A percentile compares a stretch with the other conserved stretches of the same genome.
Conservation (phyloP, 129 eudicot genomes). For the Tagetes erecta region DNA sequence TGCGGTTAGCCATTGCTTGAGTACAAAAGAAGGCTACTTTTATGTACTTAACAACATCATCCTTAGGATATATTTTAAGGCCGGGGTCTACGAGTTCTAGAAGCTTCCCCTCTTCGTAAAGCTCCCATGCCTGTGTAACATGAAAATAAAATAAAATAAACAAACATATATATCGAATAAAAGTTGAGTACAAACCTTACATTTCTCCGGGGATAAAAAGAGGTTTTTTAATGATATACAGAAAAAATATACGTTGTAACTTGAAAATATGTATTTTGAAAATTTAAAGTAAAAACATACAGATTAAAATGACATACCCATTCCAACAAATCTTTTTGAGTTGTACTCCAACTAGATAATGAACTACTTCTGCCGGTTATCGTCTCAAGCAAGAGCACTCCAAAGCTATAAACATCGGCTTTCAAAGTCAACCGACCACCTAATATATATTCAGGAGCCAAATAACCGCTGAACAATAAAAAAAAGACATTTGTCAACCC, state of each 20-base stretch:
- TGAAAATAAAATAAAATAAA: too few species aligned
- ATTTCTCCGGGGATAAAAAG: too few species aligned
- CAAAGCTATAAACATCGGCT: slow-evolving; percentile 97
- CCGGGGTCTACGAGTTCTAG: slow-evolving; percentile 76
- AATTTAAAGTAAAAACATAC: background rate
- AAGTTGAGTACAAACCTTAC: too few species aligned
- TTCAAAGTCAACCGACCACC: slow-evolving; percentile 83
- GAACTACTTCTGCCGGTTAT: slow-evolving; percentile 76
- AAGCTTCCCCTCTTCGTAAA: slow-evolving; percentile 61
- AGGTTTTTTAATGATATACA: too few species aligned
- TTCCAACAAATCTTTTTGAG: slow-evolving; percentile 60
- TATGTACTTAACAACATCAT: slow-evolving; percentile 67
- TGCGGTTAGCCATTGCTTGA: slow-evolving; percentile 69
- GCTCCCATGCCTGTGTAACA: slow-evolving; percentile 72
- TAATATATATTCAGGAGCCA: slow-evolving; percentile 92
- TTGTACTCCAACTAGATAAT: slow-evolving; percentile 47
- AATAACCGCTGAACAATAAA: slow-evolving; percentile 61
- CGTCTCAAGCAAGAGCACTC: slow-evolving; percentile 77
- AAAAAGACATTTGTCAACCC: slow-evolving; percentile 10
- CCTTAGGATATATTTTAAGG: slow-evolving; percentile 54
- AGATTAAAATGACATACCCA: slow-evolving; percentile 52
- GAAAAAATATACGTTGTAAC: too few species aligned
- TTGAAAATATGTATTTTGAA: background rate
- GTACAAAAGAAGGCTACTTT: slow-evolving; percentile 90
- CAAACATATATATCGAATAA: too few species aligned